A percentile compares a stretch with the other conserved stretches of the same genome.
Evolutionary conservation across 441 rosid species (phyloP).

Genomic region (Cnidoscolus chayamansa): DNA sequence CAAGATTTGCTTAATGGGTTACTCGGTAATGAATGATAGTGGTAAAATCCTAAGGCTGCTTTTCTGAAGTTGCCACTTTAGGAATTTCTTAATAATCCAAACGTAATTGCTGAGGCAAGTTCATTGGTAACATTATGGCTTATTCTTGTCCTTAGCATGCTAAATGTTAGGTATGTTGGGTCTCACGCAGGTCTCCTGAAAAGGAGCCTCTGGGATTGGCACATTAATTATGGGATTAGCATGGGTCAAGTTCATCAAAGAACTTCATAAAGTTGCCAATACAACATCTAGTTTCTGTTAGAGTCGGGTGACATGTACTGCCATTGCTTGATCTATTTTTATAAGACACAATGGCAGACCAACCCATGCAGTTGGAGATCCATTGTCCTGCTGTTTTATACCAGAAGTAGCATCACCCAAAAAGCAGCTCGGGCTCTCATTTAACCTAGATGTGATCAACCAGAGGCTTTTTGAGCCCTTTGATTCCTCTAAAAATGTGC

Average conservation of each 20-base stretch:
- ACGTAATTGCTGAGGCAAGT: neutral
- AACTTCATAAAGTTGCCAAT: neutral
- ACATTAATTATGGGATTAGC: neutral
- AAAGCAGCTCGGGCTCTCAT: neutral
- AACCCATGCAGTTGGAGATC: neutral
- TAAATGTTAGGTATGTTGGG: neutral
- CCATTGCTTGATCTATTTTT: neutral
- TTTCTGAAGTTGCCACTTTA: conserved; percentile 1
- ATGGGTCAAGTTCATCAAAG: neutral
- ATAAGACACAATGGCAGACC: neutral
- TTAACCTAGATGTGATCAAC: neutral
- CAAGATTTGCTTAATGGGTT: neutral
- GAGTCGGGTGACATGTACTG: neutral
- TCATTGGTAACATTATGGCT: neutral
- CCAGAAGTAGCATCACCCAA: neutral
- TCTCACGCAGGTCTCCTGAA: neutral
- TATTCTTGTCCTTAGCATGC: neutral
- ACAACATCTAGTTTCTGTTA: neutral
- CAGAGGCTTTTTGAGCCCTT: neutral
- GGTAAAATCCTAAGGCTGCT: neutral
- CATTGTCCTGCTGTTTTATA: neutral
- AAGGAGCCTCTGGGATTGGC: neutral
- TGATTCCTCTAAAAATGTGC: neutral
- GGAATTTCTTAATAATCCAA: neutral
- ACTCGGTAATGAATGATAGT: neutral